A percentile compares a stretch with the other conserved stretches of the same genome.
phyloP scores from a whole-genome alignment of 129 eudicot genomes.

The Pulicaria dysenterica region DNA sequence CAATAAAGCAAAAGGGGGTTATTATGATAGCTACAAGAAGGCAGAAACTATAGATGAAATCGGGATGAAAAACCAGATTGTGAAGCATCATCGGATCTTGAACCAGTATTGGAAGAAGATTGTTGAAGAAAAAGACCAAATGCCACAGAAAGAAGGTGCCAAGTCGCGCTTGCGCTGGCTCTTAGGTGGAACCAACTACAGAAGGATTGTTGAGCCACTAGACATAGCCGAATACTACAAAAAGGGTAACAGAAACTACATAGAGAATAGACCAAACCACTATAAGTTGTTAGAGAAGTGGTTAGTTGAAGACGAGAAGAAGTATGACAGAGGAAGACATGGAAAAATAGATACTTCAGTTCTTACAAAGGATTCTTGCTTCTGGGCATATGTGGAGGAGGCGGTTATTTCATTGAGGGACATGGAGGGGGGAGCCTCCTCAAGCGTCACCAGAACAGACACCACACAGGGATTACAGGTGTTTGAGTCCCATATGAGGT shows the following conservation, averaged over 20 bases:
- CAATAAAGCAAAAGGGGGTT: slow-evolving; percentile 27
- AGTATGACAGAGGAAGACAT: too few species aligned
- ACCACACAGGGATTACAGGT: neutral
- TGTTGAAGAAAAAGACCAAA: slow-evolving; percentile 30
- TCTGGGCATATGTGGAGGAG: slow-evolving; percentile 69
- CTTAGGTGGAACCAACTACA: slow-evolving; percentile 48
- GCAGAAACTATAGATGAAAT: neutral
- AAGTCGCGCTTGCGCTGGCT: slow-evolving; percentile 40
- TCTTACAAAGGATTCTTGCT: slow-evolving; percentile 55
- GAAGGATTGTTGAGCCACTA: slow-evolving; percentile 60
- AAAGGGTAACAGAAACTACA: slow-evolving; percentile 25
- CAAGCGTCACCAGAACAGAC: neutral
- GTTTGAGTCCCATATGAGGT: slow-evolving; percentile 48
- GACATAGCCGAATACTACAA: slow-evolving; percentile 52
- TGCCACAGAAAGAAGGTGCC: slow-evolving; percentile 49
- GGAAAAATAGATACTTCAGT: too few species aligned
- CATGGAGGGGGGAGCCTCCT: slow-evolving; percentile 25
- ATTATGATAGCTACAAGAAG: slow-evolving; percentile 43
- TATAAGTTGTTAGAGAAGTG: slow-evolving; percentile 46
- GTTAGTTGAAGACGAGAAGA: slow-evolving; percentile 33
- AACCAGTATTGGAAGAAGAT: slow-evolving; percentile 38
- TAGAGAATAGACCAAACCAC: slow-evolving; percentile 29
- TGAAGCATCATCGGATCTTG: slow-evolving; percentile 18
- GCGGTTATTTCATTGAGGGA: slow-evolving; percentile 29
- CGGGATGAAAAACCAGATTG: slow-evolving; percentile 5